Percentiles rank a stretch among this genome's conserved stretches.
phyloP scores from a whole-genome alignment of 495 filamentous ascomycete species.

The Arthonia radiata region DNA sequence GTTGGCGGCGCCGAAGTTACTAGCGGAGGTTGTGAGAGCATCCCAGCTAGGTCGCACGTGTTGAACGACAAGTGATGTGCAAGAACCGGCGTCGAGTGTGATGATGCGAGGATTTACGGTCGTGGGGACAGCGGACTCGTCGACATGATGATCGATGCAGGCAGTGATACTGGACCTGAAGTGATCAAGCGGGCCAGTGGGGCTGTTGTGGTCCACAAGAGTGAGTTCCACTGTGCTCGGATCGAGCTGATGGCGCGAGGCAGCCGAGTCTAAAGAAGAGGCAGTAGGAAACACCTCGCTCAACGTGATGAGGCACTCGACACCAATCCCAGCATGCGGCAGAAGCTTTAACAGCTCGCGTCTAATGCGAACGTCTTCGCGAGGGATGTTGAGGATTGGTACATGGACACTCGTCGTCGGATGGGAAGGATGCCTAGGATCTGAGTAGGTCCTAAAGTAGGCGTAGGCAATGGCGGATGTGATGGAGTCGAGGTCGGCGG shows the following conservation, averaged over 20 bases:
- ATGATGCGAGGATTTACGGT: slow-evolving; percentile 33
- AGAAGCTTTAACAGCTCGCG: slow-evolving; percentile 43
- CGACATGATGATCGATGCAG: slow-evolving; percentile 82
- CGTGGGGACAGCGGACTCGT: slow-evolving; percentile 39
- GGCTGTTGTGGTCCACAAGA: slow-evolving; percentile 76
- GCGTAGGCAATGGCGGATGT: slow-evolving; percentile 64
- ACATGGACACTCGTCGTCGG: slow-evolving; percentile 32
- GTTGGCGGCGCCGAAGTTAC: slow-evolving; percentile 1
- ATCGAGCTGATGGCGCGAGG: slow-evolving; percentile 10
- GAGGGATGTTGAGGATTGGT: slow-evolving; percentile 45
- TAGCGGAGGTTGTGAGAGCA: slow-evolving; percentile 8
- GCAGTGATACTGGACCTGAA: slow-evolving; percentile 24
- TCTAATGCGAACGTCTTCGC: slow-evolving; percentile 41
- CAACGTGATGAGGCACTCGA: slow-evolving; percentile 17
- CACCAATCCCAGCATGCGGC: slow-evolving; percentile 13
- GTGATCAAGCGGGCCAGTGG: slow-evolving; percentile 25
- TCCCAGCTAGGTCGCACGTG: slow-evolving; percentile 36
- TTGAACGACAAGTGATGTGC: slow-evolving; percentile 48
- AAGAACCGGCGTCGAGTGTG: slow-evolving; percentile 43
- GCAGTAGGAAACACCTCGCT: slow-evolving; percentile 16
- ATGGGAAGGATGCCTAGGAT: slow-evolving; percentile 18
- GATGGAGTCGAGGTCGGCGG: slow-evolving; percentile 70
- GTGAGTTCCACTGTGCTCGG: slow-evolving; percentile 21
- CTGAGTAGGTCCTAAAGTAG: slow-evolving; percentile 41
- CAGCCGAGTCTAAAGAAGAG: slow-evolving; percentile 8